Base-by-base conservation (phyloP, 352 stramenopile species). In the Globisporangium solare region DNA sequence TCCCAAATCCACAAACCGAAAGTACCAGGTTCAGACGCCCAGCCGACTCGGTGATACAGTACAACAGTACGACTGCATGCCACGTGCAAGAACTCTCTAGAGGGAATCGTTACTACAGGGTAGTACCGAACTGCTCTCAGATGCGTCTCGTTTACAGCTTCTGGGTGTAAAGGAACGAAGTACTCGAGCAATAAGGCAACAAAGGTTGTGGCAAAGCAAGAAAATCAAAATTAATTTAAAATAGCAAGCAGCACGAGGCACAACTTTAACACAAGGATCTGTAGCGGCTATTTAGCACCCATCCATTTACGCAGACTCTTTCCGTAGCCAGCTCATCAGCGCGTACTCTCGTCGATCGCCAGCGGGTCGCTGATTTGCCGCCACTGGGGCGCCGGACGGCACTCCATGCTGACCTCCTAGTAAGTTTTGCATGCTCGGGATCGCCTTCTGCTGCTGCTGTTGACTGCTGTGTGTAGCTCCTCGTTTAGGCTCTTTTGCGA, bases 321-420 rank as follows among this genome's bases (percentile, higher is more conserved):
- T 83, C 48, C 68, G 70, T 54, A 91, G 66, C 81, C 81, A 91
- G 46, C 70, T 84, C 14, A 76, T 89, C 35, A 91, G 65, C 10
- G 71, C 70, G 56, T 80, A 88, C 49, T 85, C 74, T 27, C 71
- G 70, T 21, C 73, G 76, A 43, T 80, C 75, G 20, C 64, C 56
- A 17, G 51, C 40, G 13, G 37, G 65, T 37, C 52, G 67, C 43
- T 66, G 66, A 53, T 68, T 68, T 6, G 39, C 13, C 53, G 39
- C 13, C 53, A 57, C 54, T 13, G 62, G 60, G 37, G 21, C 51
- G 5, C 21, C 47, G 32, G 51, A 64, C 54, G 63, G 40, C 43
- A 3, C 42, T 15, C 39, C 47, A 39, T 63, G 51, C 13, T 75
- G 63, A 49, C 71, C 53, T 47, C 71, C 78, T 48, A 82, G 64